Conservation (phyloP, 1,139 yeast genomes). For the Zygoascus hellenicus region DNA sequence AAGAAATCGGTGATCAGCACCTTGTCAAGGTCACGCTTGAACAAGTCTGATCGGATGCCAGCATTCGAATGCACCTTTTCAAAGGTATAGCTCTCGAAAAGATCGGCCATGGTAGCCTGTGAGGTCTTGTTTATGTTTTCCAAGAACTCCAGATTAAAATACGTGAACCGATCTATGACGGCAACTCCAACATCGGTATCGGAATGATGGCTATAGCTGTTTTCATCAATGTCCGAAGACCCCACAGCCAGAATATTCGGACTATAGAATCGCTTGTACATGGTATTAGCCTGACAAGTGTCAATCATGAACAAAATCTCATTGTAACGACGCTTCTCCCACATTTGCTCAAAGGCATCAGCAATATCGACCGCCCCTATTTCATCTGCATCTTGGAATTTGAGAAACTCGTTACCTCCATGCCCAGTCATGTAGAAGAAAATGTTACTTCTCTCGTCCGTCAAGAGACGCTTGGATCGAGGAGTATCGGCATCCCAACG, state of each 20-base stretch:
- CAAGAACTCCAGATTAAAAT: slow-evolving; percentile 81
- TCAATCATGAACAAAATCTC: slow-evolving; percentile 97
- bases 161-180: slow-evolving; percentile 92
- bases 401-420: slow-evolving; percentile 95
- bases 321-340: slow-evolving; percentile 88
- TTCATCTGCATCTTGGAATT: slow-evolving; percentile 98
- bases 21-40: slow-evolving; percentile 57
- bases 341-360: slow-evolving; percentile 96
- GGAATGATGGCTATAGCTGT: slow-evolving; percentile 92
- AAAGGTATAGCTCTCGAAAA: slow-evolving; percentile 77
- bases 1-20: slow-evolving; percentile 88
- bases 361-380: slow-evolving; percentile 94
- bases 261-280: slow-evolving; percentile 88
- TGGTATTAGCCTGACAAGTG: slow-evolving; percentile 97
- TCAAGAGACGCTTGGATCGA: slow-evolving; percentile 77
- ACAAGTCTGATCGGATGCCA: slow-evolving; percentile 80
- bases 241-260: slow-evolving; percentile 94
- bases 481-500: slow-evolving; percentile 96
- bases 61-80: slow-evolving; percentile 87
- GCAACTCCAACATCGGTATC: slow-evolving; percentile 97
- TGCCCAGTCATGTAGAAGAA: slow-evolving; percentile 96
- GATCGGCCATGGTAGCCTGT: slow-evolving; percentile 66
- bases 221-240: slow-evolving; percentile 81
- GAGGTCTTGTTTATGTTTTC: slow-evolving; percentile 74
- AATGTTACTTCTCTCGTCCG: slow-evolving; percentile 91